Evolutionary conservation across 2,329 filamentous ascomycete species (phyloP), one percentile per base, ranked within the genome.

Genomic region (Trichoderma semiorbis): DNA sequence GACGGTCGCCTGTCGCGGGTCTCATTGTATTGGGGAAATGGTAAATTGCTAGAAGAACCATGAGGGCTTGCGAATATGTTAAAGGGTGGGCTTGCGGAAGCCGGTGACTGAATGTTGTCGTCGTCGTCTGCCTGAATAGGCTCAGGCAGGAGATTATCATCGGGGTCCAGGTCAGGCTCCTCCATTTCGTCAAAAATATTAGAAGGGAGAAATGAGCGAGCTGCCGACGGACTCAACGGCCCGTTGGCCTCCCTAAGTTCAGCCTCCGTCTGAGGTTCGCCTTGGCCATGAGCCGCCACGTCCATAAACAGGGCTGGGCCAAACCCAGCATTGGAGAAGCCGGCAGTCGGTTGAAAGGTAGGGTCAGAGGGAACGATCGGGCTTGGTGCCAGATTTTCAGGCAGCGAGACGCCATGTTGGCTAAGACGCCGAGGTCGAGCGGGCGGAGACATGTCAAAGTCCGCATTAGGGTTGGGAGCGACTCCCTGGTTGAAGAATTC

Each of bases 201-300:
- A 7, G 92, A 92, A 0, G 93, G 93, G 18, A 97, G 82, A 4
- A 95, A 84, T 18, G 91, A 87, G 32, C 92, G 90, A 2, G 93
- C 93, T 24, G 69, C 71, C 5, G 92, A 92, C 2, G 93, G 93
- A 76, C 92, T 95, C 79, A 95, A 88, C 1, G 92, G 92, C 2
- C 91, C 92, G 32, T 88, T 90, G 21, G 85, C 87, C 3, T 85
- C 85, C 72, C 88, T 88, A 5, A 91, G 81, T 21, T 92, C 90
- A 2, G 89, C 86, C 36, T 92, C 91, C 7, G 88, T 89, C 69
- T 90, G 84, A 11, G 79, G 76, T 73, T 84, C 75, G 73, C 83
- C 75, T 11, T 74, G 72, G 26, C 77, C 76, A 53, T 85, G 84
- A 4, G 81, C 76, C 1, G 83, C 81, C 55, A 84, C 79, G 62